Evolutionary conservation across 768 basidiomycete species (phyloP), one percentile per base, ranked within the genome.

Genomic region (Albatrellus ellisii): DNA sequence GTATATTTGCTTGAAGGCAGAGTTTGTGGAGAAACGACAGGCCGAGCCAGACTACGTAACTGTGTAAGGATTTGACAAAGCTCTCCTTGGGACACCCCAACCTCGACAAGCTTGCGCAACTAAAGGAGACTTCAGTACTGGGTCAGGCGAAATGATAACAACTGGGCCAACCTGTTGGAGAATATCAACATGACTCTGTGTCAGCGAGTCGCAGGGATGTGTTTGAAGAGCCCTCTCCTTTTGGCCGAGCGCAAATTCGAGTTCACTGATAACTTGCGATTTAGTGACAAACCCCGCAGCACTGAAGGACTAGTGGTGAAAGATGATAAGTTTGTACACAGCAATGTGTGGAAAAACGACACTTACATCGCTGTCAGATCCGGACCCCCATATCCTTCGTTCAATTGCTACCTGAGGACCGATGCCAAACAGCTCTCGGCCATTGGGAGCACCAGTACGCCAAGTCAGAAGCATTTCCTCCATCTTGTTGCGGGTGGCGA

Each of bases 381-480:
- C 51, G 12, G 65, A 66, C 22, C 77, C 79, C 82, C 86, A 89
- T 25, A 89, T 74, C 26, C 80, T 79, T 15, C 77, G 71, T 59
- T 98, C 95, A 47, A 98, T 84, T 12, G 78, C 73, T 32, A 76
- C 63, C 57, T 97, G 91, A 15, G 85, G 72, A 2, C 73, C 73
- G 22, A 73, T 62, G 32, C 90, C 85, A 56, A 98, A 99, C 1
- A 99, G 67, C 55, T 92, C 86, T 40, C 75, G 75, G 26, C 85
- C 75, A 26, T 68, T 71, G 2, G 86, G 82, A 11, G 83, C 79
- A 12, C 88, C 90, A 18, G 77, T 82, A 29, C 91, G 72, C 95
- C 95, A 99, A 5, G 95, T 94, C 22, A 86, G 62, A 11, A 98
- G 73, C 79, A 99, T 90, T 61, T 99, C 95, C 57, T 94, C 89